A percentile compares a stretch with the other conserved stretches of the same genome.
phyloP scores from a whole-genome alignment of 2,329 filamentous ascomycete genomes.

The Colletotrichum echinochloae region DNA sequence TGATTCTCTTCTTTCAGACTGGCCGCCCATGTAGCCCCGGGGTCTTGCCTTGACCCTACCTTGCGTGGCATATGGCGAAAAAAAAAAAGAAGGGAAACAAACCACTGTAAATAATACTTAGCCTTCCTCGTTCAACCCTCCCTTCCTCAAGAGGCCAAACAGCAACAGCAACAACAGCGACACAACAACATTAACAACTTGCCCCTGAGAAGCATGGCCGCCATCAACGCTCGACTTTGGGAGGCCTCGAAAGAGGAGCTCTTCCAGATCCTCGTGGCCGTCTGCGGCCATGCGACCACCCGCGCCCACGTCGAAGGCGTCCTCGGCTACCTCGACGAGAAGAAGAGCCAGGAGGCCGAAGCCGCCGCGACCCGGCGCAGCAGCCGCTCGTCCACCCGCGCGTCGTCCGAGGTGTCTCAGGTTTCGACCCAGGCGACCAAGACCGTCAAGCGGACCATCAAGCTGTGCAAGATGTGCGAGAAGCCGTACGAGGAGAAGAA shows the following conservation, averaged over 20 bases:
- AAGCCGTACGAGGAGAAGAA: conserved; percentile 23
- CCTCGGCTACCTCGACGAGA: conserved; percentile 24
- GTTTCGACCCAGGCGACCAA: background rate
- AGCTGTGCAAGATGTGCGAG: conserved; percentile 22
- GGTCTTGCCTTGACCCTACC: background rate
- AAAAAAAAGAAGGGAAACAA: background rate
- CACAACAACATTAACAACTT: background rate
- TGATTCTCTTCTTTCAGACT: conserved; percentile 3
- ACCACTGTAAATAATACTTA: background rate
- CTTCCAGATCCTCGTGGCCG: conserved; percentile 13
- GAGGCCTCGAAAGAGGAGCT: conserved; percentile 27
- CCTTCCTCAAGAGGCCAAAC: background rate
- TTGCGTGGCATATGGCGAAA: background rate
- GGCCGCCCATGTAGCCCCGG: background rate
- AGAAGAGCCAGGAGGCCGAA: background rate
- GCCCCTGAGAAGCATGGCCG: background rate
- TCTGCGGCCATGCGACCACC: conserved; percentile 11
- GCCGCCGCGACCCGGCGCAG: conserved; percentile 7
- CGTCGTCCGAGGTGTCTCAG: conserved; percentile 24
- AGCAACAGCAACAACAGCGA: too few species aligned
- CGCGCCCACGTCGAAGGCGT: conserved; percentile 13
- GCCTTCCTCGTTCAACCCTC: too few species aligned
- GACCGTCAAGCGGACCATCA: conserved; percentile 12
- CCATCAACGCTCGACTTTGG: background rate
- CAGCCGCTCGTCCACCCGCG: conserved; percentile 8